phyloP scores from a whole-genome alignment of 2,329 filamentous ascomycete genomes.

The Trichoderma polysporum region DNA sequence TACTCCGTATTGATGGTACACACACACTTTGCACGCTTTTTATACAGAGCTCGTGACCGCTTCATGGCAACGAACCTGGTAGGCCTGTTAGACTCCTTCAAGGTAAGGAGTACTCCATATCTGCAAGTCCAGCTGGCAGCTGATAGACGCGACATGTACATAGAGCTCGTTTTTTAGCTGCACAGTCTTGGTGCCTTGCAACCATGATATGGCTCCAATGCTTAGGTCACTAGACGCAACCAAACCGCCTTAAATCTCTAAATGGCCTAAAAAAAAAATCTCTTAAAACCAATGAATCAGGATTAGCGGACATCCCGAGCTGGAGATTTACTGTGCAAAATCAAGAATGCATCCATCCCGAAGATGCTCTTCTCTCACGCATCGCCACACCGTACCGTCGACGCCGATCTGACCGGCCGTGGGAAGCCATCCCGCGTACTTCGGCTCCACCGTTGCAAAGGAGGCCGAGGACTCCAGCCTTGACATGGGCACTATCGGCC shows the following conservation, averaged over 20 bases:
- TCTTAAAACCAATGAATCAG: neutral
- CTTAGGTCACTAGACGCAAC: neutral
- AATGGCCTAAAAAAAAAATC: neutral
- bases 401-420: constrained; percentile 18
- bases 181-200: constrained; percentile 6
- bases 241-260: neutral
- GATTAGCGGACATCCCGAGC: constrained; percentile 10
- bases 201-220: constrained; percentile 3
- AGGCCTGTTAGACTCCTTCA: neutral
- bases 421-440: constrained; percentile 18
- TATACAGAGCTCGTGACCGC: constrained; percentile 6
- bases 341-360: neutral
- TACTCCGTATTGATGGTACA: neutral
- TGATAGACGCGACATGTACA: neutral
- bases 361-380: neutral
- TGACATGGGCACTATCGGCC: constrained; percentile 4
- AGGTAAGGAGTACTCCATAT: neutral
- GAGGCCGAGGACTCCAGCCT: constrained; percentile 17
- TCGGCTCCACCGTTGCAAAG: constrained; percentile 17
- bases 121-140: constrained; percentile 17
- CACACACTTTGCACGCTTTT: neutral
- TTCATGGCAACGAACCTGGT: neutral
- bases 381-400: constrained; percentile 17
- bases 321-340: neutral
- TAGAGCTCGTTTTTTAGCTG: constrained; percentile 2